phyloP scores from a whole-genome alignment of 208 protist species.

The Phytomonas sp. region DNA sequence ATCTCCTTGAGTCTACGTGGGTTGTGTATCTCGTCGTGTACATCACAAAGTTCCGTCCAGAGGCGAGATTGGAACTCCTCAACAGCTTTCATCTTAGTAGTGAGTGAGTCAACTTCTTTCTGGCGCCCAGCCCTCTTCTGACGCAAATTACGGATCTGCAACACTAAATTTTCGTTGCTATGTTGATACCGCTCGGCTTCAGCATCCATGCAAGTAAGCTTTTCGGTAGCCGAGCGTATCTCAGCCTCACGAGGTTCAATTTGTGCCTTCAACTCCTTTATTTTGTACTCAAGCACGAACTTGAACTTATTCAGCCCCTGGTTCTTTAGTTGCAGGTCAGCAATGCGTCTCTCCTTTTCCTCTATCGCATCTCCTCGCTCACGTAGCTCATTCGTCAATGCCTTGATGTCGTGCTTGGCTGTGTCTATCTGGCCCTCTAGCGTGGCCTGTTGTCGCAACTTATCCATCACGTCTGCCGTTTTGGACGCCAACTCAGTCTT shows the following conservation, averaged over 20 bases:
- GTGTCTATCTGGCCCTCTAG: constrained; percentile 90
- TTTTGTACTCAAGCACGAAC: constrained; percentile 98
- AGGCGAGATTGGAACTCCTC: constrained; percentile 85
- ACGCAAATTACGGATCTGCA: constrained; percentile 88
- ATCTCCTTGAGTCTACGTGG: constrained; percentile 84
- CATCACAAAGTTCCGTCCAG: constrained; percentile 82
- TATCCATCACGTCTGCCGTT: constrained; percentile 79
- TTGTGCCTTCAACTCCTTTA: constrained; percentile 96
- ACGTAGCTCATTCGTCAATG: constrained; percentile 86
- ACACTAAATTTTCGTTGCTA: constrained; percentile 88
- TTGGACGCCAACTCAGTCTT: constrained; percentile 89
- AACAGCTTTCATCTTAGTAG: constrained; percentile 47
- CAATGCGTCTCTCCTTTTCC: constrained; percentile 96
- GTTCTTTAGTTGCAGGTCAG: constrained; percentile 97
- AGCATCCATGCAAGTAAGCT: constrained; percentile 92
- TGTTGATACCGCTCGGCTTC: constrained; percentile 91
- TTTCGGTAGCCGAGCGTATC: constrained; percentile 88
- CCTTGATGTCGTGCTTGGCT: constrained; percentile 91
- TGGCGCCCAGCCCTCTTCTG: constrained; percentile 92
- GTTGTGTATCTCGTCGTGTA: constrained; percentile 42
- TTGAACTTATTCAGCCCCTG: constrained; percentile 98
- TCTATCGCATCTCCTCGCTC: constrained; percentile 93
- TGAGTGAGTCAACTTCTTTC: constrained; percentile 83
- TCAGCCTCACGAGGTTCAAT: constrained; percentile 96
- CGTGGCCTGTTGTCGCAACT: constrained; percentile 71